phyloP scores from a whole-genome alignment of 305 asterid species.

The Solanum hybrid region DNA sequence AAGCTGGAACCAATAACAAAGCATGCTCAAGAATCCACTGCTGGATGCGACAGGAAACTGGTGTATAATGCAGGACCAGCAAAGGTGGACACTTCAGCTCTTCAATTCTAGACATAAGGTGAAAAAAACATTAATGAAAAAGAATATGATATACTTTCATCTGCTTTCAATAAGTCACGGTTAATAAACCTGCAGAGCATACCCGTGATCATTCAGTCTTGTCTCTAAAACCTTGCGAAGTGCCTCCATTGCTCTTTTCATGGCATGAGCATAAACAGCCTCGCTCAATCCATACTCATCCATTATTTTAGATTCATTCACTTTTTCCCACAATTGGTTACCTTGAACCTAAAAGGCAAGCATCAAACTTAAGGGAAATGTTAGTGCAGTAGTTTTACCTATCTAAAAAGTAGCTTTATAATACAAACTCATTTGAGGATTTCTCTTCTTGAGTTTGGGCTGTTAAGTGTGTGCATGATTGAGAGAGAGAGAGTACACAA shows the following conservation, averaged over 20 bases:
- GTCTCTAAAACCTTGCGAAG: conserved; percentile 44
- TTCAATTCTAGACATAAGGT: conserved; percentile 38
- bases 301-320: conserved; percentile 32
- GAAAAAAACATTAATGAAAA: conserved; percentile 8
- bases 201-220: conserved; percentile 46
- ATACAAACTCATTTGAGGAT: not conserved
- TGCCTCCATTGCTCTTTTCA: conserved; percentile 45
- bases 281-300: conserved; percentile 32
- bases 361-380: not conserved
- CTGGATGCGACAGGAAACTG: conserved; percentile 50
- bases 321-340: conserved; percentile 41
- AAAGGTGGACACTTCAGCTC: conserved; percentile 78
- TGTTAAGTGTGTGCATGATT: not conserved
- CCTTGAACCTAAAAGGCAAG: conserved; percentile 37
- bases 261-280: conserved; percentile 38
- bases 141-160: conserved; percentile 11
- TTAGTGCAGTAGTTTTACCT: not conserved
- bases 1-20: conserved; percentile 47
- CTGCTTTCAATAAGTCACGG: not conserved
- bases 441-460: not conserved
- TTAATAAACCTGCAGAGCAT: conserved; percentile 10
- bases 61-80: conserved; percentile 51
- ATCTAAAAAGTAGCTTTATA: not conserved
- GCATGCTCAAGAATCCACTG: conserved; percentile 58
- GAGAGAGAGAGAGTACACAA: not conserved